Base-by-base conservation (phyloP, 2,329 filamentous ascomycete genomes). In the Exophiala xenobiotica region DNA sequence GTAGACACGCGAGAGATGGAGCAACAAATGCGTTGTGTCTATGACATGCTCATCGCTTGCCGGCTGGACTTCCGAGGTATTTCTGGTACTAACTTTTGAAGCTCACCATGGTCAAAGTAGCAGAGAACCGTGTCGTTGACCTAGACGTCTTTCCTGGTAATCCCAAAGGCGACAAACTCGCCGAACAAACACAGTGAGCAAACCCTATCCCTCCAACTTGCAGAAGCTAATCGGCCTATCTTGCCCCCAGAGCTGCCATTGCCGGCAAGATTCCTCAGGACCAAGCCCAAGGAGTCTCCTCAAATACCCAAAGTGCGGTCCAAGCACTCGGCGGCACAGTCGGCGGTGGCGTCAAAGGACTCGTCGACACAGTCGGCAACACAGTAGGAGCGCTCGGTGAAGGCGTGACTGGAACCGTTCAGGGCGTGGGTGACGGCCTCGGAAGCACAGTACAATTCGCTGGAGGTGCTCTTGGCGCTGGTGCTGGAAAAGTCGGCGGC, bases 91-190 rank as follows among this genome's bases (percentile, higher is more conserved):
- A 40, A 40, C 38, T n/a, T 24, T 24, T n/a, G 18, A n/a, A 40
- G 14, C 20, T 46, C 46, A 82, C 26, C 4, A 58, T 60, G 57
- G 57, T 60, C 45, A 60, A 60, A 40, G 57, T 58, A 12, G 51
- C 53, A 42, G 57, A 60, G 37, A 60, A 60, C 51, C 47, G 54
- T 38, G 55, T 60, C 5, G 43, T 60, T 31, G 55, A 60, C 37
- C 52, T 60, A 29, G 56, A 60, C 22, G n/a, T 60, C 16, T 46
- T 60, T 37, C 57, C 57, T 20, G 57, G 55, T 23, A 48, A 60
- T 42, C 46, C 46, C 19, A 52, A 49, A 40, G 53, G 49, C 26
- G 47, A 56, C 12, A 42, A 48, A 37, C 48, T 56, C 12, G 47
- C 49, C 12, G 43, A 58, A 33, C 52, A 60, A 18, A 54, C 54